Evolutionary conservation across 306 rosid genomes (phyloP), one percentile per base, ranked within the genome.

Genomic region (Datisca glomerata): DNA sequence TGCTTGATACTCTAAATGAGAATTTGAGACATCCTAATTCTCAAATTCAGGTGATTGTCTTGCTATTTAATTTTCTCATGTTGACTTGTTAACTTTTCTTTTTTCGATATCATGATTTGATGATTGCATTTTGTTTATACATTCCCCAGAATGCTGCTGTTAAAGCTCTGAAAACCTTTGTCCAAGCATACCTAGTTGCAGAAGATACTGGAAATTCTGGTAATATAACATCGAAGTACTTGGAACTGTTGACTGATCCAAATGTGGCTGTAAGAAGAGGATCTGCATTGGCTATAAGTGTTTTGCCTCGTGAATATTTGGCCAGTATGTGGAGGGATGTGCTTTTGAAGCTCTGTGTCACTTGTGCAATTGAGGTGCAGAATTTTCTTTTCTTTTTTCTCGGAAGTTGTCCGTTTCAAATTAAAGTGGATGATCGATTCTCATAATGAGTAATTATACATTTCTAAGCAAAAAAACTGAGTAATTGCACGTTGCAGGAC

Each of bases 1-100:
- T 80, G 67, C 79, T 84, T 41, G 98, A 84, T 57, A 71, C 86
- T 24, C 67, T 80, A 19, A 89, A 75, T 51, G 98, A 89, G 61
- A 89, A 89, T 65, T 66, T 89, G 70, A 84, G 82, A 60, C 98
- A 89, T 71, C 98, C 98, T 53, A 84, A 89, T 66, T 73, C 93
- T 61, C 95, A 77, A 59, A 84, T 89, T 60, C 98, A 89, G 95
- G 98, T 89, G 51, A 56, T 47, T 56, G 19, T 27, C 66, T 37
- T 52, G 35, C 21, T 47, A 28, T 42, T 3, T 24, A 42, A 41
- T 38, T 49, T 43, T 37, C 19, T 53, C 19, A 45, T 42, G 14
- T 21, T 40, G 21, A 15, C 42, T 37, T 22, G 29, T 28, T 19
- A 45, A 24, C 48, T 14, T 36, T 45, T 45, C 21, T 72, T 52